These are phyloP conservation scores for Trypanosoma boissoni DNA, from an alignment of 208 protist genomes.

Conservation along the genomic window DNA sequence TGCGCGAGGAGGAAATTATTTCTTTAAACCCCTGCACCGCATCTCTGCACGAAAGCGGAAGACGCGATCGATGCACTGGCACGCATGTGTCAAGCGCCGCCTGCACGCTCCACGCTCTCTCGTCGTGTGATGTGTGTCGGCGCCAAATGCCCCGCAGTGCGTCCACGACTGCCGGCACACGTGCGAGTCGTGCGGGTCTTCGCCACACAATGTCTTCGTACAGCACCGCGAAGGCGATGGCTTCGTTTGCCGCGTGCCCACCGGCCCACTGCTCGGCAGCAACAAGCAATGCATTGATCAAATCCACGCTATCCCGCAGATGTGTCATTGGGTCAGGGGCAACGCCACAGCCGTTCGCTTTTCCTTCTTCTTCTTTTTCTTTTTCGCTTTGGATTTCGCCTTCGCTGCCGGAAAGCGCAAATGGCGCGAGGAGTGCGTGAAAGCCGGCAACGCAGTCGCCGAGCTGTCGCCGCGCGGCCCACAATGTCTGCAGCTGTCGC, in stretches of 20 bases:
- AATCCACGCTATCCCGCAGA: slow-evolving; percentile 27
- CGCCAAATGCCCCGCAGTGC: slow-evolving; percentile 9
- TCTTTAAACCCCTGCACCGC: slow-evolving; percentile 8
- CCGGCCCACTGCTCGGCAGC: slow-evolving; percentile 34
- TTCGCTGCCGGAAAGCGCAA: slow-evolving; percentile 20
- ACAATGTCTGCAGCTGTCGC: slow-evolving; percentile 46
- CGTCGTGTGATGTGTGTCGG: not conserved
- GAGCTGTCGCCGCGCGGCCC: slow-evolving; percentile 55
- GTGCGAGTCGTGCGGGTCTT: slow-evolving; percentile 37
- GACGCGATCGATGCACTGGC: no score
- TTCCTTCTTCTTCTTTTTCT: not conserved
- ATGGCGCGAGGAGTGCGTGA: slow-evolving; percentile 53
- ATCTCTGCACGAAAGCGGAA: no score
- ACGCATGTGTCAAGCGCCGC: not conserved
- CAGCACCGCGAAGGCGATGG: slow-evolving; percentile 48
- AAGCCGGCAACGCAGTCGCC: slow-evolving; percentile 46
- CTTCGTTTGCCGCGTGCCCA: slow-evolving; percentile 35
- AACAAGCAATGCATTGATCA: slow-evolving; percentile 47
- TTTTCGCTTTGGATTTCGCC: not conserved
- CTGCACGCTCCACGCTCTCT: not conserved
- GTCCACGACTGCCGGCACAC: slow-evolving; percentile 31
- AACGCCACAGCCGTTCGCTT: not conserved
- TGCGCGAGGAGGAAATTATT: slow-evolving; percentile 1
- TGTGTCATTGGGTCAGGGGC: not conserved
- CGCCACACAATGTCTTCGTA: slow-evolving; percentile 56